Evolutionary conservation across 306 rosid species (phyloP).

Genomic region (Sesbania bispinosa): DNA sequence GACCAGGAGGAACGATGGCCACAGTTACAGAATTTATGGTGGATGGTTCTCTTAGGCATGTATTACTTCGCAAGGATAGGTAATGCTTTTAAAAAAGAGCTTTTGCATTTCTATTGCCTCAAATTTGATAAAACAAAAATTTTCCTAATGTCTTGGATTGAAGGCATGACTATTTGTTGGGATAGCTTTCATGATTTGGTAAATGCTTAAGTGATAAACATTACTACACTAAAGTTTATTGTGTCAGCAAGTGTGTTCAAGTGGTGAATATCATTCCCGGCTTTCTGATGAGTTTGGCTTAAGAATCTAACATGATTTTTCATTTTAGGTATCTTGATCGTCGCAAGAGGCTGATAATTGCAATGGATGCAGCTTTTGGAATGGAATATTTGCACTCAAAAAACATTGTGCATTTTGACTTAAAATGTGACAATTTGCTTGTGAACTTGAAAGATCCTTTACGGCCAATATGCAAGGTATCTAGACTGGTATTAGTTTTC

Average conservation of each 20-base stretch:
- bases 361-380: slow-evolving; percentile 98
- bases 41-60: slow-evolving; percentile 88
- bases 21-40: slow-evolving; percentile 93
- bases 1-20: slow-evolving; percentile 90
- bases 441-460: slow-evolving; percentile 85
- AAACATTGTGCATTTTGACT: slow-evolving; percentile 90
- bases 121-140: background rate
- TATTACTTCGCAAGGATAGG: slow-evolving; percentile 88
- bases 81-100: slow-evolving; percentile 28
- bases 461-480: slow-evolving; percentile 93
- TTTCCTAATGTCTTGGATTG: background rate
- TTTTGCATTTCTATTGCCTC: slow-evolving; percentile 26
- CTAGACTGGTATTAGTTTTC: background rate
- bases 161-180: slow-evolving; percentile 11
- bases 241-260: background rate
- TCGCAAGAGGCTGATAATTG: slow-evolving; percentile 85
- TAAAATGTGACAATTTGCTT: slow-evolving; percentile 92
- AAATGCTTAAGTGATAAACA: background rate
- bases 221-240: background rate
- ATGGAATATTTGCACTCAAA: slow-evolving; percentile 96
- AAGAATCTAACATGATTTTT: slow-evolving; percentile 18
- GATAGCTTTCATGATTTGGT: slow-evolving; percentile 15
- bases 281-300: background rate
- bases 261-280: slow-evolving; percentile 6
- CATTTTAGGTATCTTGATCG: slow-evolving; percentile 83